Conservation (phyloP, 2,329 filamentous ascomycete species). For the Aureobasidium sp. region DNA sequence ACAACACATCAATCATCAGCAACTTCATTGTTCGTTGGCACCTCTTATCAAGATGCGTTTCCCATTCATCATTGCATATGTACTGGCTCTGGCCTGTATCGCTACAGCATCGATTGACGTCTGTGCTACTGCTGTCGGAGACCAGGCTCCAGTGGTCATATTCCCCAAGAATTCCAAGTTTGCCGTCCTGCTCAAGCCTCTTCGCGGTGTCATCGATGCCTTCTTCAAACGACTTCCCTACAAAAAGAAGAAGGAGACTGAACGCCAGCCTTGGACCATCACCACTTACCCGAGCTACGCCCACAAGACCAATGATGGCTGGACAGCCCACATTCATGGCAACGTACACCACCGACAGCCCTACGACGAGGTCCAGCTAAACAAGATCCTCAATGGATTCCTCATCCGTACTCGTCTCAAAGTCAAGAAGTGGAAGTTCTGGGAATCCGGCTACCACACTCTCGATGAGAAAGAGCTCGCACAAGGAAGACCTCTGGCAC, state of each 20-base stretch:
- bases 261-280: not conserved
- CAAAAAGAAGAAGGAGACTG: not conserved
- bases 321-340: conserved; percentile 66
- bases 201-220: conserved; percentile 11
- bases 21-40: not conserved
- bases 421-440: conserved; percentile 33
- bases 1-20: not conserved
- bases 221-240: not conserved
- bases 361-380: conserved; percentile 53
- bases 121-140: not conserved
- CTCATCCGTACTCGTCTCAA: conserved; percentile 38
- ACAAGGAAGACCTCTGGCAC: not conserved
- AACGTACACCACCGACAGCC: conserved; percentile 67
- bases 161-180: not conserved
- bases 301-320: conserved; percentile 65
- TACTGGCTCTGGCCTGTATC: conserved; percentile 1
- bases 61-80: conserved; percentile 4
- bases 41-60: conserved; percentile 16
- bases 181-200: conserved; percentile 5
- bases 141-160: not conserved
- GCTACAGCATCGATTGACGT: not conserved
- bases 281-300: conserved; percentile 57
- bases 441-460: not conserved
- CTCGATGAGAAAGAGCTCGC: conserved; percentile 3
- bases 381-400: conserved; percentile 57